A percentile compares a stretch with the other conserved stretches of the same genome.
Evolutionary conservation across 202 grass and related monocot species (phyloP).

Genomic region (Panicum hallii): DNA sequence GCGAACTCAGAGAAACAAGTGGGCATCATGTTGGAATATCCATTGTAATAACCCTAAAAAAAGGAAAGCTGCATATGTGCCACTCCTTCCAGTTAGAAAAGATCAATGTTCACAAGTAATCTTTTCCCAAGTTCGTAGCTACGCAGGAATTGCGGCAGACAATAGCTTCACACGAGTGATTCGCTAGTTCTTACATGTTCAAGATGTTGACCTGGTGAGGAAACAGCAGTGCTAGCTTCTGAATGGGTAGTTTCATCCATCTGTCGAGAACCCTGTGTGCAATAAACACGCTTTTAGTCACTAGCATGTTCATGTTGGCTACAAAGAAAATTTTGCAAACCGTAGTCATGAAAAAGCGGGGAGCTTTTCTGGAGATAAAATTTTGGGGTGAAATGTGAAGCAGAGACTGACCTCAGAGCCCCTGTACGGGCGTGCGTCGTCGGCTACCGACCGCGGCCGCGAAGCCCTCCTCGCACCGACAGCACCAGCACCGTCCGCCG

Average conservation of each 20-base stretch:
- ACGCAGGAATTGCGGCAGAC: neutral
- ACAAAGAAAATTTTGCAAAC: neutral
- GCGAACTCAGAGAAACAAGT: neutral
- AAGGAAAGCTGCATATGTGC: neutral
- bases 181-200: slow-evolving; percentile 49
- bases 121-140: neutral
- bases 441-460: slow-evolving; percentile 5
- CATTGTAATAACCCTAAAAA: neutral
- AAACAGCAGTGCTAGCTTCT: slow-evolving; percentile 46
- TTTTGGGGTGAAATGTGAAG: neutral
- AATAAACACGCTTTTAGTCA: neutral
- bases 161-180: neutral
- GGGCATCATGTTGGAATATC: neutral
- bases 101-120: slow-evolving; percentile 5
- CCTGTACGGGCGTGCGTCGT: neutral
- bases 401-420: slow-evolving; percentile 38
- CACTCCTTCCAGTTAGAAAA: neutral
- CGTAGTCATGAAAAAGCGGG: neutral
- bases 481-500: neutral
- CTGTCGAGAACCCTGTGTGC: slow-evolving; percentile 23
- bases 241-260: slow-evolving; percentile 50
- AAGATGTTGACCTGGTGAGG: slow-evolving; percentile 49
- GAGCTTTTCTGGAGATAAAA: neutral
- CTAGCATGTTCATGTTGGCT: neutral
- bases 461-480: slow-evolving; percentile 6